Percentiles rank a stretch among this genome's conserved stretches.
Evolutionary conservation across 345 rosid species (phyloP).

Genomic region (Eucalyptus fibrosa): DNA sequence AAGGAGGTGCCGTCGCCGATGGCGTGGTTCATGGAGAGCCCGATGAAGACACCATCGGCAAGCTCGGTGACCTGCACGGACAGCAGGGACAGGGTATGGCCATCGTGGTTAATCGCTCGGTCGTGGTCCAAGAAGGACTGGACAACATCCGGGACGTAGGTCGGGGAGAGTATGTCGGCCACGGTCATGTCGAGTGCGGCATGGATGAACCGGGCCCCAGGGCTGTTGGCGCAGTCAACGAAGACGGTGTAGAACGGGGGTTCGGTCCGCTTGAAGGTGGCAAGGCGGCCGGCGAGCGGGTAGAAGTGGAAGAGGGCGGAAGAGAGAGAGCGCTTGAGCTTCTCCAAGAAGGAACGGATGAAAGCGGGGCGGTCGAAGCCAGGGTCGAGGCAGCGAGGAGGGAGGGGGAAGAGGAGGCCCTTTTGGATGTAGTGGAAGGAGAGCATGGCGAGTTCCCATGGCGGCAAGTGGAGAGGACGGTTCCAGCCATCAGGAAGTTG

Average conservation of each 20-base stretch:
- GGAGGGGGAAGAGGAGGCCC: slow-evolving; percentile 50
- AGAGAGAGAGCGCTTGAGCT: too few relatives aligned
- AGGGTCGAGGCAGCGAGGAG: background rate
- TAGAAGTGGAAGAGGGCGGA: slow-evolving; percentile 22
- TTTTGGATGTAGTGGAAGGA: slow-evolving; percentile 55
- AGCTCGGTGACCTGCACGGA: slow-evolving; percentile 58
- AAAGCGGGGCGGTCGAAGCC: too few relatives aligned
- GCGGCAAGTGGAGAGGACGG: slow-evolving; percentile 31
- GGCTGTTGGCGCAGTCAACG: slow-evolving; percentile 42
- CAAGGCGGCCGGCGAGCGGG: slow-evolving; percentile 64
- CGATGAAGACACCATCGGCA: slow-evolving; percentile 59
- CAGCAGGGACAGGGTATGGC: slow-evolving; percentile 39
- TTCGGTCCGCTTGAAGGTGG: slow-evolving; percentile 1
- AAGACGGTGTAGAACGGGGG: slow-evolving; percentile 28
- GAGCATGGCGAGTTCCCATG: slow-evolving; percentile 71
- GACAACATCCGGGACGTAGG: slow-evolving; percentile 40
- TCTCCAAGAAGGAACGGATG: too few relatives aligned
- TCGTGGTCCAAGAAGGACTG: slow-evolving; percentile 71
- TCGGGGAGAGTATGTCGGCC: slow-evolving; percentile 32
- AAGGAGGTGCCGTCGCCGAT: slow-evolving; percentile 60
- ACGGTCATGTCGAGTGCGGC: slow-evolving; percentile 24
- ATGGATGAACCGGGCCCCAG: slow-evolving; percentile 34
- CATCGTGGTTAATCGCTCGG: slow-evolving; percentile 42
- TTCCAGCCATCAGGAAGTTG: slow-evolving; percentile 3
- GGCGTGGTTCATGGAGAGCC: slow-evolving; percentile 49